phyloP scores from a whole-genome alignment of 192 early-diverging fungal genomes.

The Linnemannia zychae region DNA sequence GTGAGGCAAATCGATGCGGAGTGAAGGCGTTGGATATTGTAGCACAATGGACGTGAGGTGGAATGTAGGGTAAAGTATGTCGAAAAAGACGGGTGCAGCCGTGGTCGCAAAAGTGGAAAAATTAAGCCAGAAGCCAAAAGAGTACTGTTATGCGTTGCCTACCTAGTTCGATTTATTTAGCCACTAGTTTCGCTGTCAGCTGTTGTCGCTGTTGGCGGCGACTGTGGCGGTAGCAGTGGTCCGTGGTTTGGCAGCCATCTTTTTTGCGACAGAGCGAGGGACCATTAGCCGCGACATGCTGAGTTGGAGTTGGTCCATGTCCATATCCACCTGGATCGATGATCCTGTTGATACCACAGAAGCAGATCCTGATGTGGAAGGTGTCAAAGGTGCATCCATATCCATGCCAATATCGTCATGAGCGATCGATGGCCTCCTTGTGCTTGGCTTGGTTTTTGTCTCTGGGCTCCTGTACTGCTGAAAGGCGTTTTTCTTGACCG shows the following conservation, averaged over 20 bases:
- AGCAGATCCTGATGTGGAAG: not conserved
- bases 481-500: conserved; percentile 24
- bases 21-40: not conserved
- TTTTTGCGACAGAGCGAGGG: conserved; percentile 35
- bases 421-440: not conserved
- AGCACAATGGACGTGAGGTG: not conserved
- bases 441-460: not conserved
- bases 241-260: conserved; percentile 8
- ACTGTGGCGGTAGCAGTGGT: not conserved
- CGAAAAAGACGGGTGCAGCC: not conserved
- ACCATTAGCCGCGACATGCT: conserved; percentile 43
- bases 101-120: not conserved
- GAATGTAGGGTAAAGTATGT: no score
- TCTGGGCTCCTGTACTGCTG: conserved; percentile 19
- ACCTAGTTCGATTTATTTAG: not conserved
- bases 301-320: conserved; percentile 37
- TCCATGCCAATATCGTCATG: conserved; percentile 13
- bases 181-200: not conserved
- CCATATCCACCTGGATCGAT: conserved; percentile 19
- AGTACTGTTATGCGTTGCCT: not conserved
- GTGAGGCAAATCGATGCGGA: not conserved
- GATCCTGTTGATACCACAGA: not conserved
- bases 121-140: not conserved
- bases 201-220: not conserved
- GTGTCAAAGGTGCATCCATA: not conserved